These are phyloP conservation scores for Yamadazyma buinensis DNA, from an alignment of 1,139 yeast genomes.

Conservation along the genomic window DNA sequence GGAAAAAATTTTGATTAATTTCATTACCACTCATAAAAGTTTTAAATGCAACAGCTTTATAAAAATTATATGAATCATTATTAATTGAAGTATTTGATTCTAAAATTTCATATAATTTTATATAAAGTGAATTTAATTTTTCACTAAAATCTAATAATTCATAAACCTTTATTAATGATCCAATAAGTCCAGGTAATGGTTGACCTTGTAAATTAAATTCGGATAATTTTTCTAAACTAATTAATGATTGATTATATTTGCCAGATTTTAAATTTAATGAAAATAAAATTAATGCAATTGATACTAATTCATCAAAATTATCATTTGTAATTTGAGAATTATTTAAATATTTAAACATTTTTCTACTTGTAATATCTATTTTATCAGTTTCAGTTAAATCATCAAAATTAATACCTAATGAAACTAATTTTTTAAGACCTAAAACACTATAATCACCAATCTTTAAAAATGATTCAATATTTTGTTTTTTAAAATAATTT, in stretches of 20 bases:
- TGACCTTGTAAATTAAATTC: constrained; percentile 14
- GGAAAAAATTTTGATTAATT: constrained; percentile 30
- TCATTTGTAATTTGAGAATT: constrained; percentile 3
- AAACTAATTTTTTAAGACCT: constrained; percentile 27
- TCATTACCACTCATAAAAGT: constrained; percentile 30
- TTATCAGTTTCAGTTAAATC: constrained; percentile 22
- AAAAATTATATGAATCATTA: constrained; percentile 31
- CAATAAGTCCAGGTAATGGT: constrained; percentile 41
- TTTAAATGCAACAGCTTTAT: constrained; percentile 48
- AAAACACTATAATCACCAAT: constrained; percentile 33
- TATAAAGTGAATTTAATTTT: constrained; percentile 22
- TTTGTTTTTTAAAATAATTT: constrained; percentile 19
- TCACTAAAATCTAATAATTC: constrained; percentile 28
- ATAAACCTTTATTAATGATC: constrained; percentile 44
- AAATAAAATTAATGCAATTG: constrained; percentile 41
- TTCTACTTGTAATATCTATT: constrained; percentile 16
- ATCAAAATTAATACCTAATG: constrained; percentile 24
- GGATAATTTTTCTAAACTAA: constrained; percentile 36
- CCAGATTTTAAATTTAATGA: constrained; percentile 37
- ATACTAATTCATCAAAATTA: constrained; percentile 20
- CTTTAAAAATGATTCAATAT: constrained; percentile 17
- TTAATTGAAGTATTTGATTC: constrained; percentile 13
- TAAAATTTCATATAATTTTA: constrained; percentile 17
- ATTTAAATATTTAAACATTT: constrained; percentile 24
- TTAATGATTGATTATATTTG: constrained; percentile 44